Evolutionary conservation across 2,329 filamentous ascomycete species (phyloP).

Genomic region (Exophiala sp.): DNA sequence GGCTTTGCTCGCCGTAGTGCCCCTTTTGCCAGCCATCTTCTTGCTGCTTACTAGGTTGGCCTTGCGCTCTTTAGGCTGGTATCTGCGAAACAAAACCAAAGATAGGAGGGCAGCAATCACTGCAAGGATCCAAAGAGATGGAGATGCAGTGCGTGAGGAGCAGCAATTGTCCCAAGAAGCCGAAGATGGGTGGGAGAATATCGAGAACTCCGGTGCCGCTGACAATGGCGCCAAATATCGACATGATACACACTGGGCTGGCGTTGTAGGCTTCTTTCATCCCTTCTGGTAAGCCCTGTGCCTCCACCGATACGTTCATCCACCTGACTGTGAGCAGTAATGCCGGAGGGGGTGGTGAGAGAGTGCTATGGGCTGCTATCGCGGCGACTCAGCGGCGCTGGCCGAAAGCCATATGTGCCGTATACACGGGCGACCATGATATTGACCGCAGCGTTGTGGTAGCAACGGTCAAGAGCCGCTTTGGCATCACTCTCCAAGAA

Average conservation of each 20-base stretch:
- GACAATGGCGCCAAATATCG: constrained; percentile 39
- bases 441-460: constrained; percentile 75
- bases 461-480: constrained; percentile 69
- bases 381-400: constrained; percentile 82
- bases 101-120: constrained; percentile 24
- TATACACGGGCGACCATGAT: constrained; percentile 94
- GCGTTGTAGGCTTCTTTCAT: constrained; percentile 92
- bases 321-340: constrained; percentile 53
- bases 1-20: constrained; percentile 17
- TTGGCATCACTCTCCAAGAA: constrained; percentile 84
- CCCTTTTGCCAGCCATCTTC: constrained; percentile 18
- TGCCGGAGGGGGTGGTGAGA: constrained; percentile 89
- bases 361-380: constrained; percentile 93
- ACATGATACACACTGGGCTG: constrained; percentile 61
- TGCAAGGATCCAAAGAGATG: constrained; percentile 15
- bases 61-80: constrained; percentile 16
- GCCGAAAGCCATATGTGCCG: constrained; percentile 80
- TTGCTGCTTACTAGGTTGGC: constrained; percentile 13
- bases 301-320: constrained; percentile 1
- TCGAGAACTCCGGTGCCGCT: constrained; percentile 49
- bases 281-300: constrained; percentile 73
- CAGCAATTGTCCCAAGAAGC: constrained; percentile 25
- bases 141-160: constrained; percentile 35
- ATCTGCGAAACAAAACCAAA: constrained; percentile 15
- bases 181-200: constrained; percentile 64